These are phyloP conservation scores for Rostrohypoxylon terebratum DNA, from an alignment of 495 filamentous ascomycete species.

Conservation along the genomic window DNA sequence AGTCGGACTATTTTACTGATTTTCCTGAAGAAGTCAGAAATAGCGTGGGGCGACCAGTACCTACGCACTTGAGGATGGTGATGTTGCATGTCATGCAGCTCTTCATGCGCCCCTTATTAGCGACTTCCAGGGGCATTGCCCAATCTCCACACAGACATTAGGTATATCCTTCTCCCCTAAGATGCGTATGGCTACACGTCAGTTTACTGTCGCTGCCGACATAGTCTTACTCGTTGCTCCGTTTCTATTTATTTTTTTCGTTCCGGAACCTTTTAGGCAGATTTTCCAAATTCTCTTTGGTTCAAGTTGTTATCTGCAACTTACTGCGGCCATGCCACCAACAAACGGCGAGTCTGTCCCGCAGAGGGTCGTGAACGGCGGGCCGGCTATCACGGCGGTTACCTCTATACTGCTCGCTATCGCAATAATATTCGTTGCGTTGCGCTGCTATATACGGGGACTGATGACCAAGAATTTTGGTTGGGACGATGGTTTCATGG, in stretches of 20 bases:
- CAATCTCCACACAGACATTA: not conserved
- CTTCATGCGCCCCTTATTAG: not conserved
- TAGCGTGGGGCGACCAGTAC: not conserved
- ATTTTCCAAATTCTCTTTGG: not conserved
- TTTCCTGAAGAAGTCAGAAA: not conserved
- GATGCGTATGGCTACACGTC: not conserved
- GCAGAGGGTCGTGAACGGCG: not conserved
- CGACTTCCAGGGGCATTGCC: not conserved
- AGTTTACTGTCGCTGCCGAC: not conserved
- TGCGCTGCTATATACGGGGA: not conserved
- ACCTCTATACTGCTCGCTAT: not conserved
- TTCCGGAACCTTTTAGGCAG: not conserved
- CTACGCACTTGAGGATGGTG: not conserved
- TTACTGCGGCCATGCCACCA: not conserved
- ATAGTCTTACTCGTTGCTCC: not conserved
- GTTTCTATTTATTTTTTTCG: not conserved
- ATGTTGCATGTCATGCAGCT: not conserved
- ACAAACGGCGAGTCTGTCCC: not conserved
- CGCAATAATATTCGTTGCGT: not conserved
- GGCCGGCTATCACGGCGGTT: not conserved
- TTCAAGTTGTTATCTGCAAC: not conserved
- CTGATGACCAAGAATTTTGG: not conserved
- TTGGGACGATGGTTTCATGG: not conserved
- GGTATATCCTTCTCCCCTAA: not conserved
- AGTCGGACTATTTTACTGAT: not conserved